Conservation (phyloP, 2,329 filamentous ascomycete genomes). For the Tricladium varicosporioides region DNA sequence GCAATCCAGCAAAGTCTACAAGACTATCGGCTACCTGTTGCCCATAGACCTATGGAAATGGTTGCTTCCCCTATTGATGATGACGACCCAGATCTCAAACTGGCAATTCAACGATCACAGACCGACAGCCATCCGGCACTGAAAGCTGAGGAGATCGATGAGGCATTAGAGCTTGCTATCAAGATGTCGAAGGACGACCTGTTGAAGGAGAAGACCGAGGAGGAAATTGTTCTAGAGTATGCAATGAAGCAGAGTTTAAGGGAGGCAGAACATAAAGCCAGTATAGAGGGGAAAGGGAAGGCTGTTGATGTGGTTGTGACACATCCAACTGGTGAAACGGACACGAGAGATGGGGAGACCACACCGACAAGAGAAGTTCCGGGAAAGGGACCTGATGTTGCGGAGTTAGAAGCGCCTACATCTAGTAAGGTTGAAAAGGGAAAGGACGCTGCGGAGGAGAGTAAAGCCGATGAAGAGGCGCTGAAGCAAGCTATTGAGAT, state of each 20-base stretch:
- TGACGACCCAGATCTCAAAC: slow-evolving; percentile 40
- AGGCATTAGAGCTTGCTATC: slow-evolving; percentile 26
- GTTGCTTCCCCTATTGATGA: slow-evolving; percentile 22
- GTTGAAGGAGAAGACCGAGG: slow-evolving; percentile 49
- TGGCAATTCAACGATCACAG: slow-evolving; percentile 42
- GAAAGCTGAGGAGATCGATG: slow-evolving; percentile 16
- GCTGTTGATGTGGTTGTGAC: not conserved
- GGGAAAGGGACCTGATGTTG: not conserved
- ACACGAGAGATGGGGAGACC: no score
- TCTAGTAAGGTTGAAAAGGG: not conserved
- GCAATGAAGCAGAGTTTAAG: slow-evolving; percentile 73
- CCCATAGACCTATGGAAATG: not conserved
- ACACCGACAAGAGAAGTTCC: not conserved
- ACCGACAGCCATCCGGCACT: slow-evolving; percentile 2
- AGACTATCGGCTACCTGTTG: slow-evolving; percentile 14
- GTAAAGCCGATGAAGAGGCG: slow-evolving; percentile 53
- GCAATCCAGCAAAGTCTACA: slow-evolving; percentile 52
- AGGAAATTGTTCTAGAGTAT: slow-evolving; percentile 74
- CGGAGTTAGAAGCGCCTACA: not conserved
- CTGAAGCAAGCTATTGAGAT: slow-evolving; percentile 52
- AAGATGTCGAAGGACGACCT: slow-evolving; percentile 35
- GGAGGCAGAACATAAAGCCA: slow-evolving; percentile 54
- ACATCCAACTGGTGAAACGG: not conserved
- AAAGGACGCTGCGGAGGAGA: slow-evolving; percentile 6
- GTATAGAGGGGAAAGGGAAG: slow-evolving; percentile 12